phyloP scores from a whole-genome alignment of 2,329 filamentous ascomycete genomes.

The Lecanicillium sp. region DNA sequence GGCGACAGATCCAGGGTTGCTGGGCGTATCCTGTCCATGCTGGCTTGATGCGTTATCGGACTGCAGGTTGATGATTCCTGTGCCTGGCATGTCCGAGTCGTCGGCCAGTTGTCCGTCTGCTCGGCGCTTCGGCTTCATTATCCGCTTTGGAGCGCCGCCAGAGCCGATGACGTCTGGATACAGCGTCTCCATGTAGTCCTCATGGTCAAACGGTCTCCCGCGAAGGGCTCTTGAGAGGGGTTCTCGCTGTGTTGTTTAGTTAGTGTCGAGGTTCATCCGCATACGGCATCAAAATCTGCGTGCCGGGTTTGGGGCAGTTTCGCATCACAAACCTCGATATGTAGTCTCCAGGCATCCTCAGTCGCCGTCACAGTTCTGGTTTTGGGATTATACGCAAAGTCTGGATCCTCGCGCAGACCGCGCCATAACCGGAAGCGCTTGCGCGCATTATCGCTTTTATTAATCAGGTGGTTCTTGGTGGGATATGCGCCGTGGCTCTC shows the following conservation, averaged over 20 bases:
- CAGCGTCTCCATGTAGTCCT: conserved; percentile 51
- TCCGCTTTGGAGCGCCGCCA: conserved; percentile 49
- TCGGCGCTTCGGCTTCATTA: conserved; percentile 46
- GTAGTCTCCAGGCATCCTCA: conserved; percentile 48
- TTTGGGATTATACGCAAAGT: conserved; percentile 44
- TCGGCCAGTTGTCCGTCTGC: conserved; percentile 36
- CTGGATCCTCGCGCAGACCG: conserved; percentile 47
- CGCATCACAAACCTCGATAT: conserved; percentile 39
- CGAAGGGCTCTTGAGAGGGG: conserved; percentile 48
- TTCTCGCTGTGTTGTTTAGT: conserved; percentile 46
- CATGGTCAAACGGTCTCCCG: conserved; percentile 50
- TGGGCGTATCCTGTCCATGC: conserved; percentile 1
- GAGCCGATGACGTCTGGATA: conserved; percentile 54
- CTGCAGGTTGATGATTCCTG: conserved; percentile 36
- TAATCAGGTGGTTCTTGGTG: conserved; percentile 54
- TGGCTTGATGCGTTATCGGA: conserved; percentile 17
- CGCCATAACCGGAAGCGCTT: conserved; percentile 56
- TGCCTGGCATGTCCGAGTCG: conserved; percentile 40
- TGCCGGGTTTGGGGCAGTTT: background rate
- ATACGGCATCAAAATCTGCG: no score
- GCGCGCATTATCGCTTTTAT: conserved; percentile 55
- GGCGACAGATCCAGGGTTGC: background rate
- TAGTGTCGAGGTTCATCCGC: conserved; percentile 8
- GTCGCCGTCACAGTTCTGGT: conserved; percentile 44
- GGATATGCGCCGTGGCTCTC: conserved; percentile 47